phyloP scores from a whole-genome alignment of 208 protist genomes.

The Crithidia thermophila region DNA sequence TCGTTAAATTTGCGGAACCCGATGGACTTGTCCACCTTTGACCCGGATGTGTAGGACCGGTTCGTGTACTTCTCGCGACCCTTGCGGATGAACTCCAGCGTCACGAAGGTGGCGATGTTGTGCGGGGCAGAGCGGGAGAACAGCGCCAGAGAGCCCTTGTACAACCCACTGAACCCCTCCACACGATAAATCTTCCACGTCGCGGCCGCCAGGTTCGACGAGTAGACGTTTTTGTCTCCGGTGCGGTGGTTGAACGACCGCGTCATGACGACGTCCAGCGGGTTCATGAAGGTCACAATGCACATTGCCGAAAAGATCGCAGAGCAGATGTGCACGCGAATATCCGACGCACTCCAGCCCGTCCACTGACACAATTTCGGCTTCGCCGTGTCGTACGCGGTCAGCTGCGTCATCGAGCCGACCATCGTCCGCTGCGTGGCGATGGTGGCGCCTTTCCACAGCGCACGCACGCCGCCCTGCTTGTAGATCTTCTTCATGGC shows the following conservation, averaged over 20 bases:
- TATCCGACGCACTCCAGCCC: constrained; percentile 33
- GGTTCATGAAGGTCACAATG: constrained; percentile 51
- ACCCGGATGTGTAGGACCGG: constrained; percentile 58
- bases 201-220: constrained; percentile 32
- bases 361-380: constrained; percentile 3
- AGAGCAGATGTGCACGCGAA: constrained; percentile 51
- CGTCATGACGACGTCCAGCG: constrained; percentile 73
- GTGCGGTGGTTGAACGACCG: constrained; percentile 50
- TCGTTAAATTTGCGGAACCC: constrained; percentile 25
- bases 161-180: constrained; percentile 69
- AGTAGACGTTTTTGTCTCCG: constrained; percentile 30
- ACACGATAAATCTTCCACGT: constrained; percentile 51
- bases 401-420: constrained; percentile 48
- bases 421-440: constrained; percentile 52
- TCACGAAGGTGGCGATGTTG: constrained; percentile 63
- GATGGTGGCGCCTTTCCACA: constrained; percentile 53
- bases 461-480: constrained; percentile 37
- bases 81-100: constrained; percentile 57
- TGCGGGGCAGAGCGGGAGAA: constrained; percentile 65
- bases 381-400: constrained; percentile 60
- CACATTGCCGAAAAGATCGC: constrained; percentile 36
- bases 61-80: constrained; percentile 48
- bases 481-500: constrained; percentile 45
- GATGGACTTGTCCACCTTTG: constrained; percentile 41
- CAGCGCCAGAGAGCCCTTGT: constrained; percentile 66